Evolutionary conservation across 2,329 filamentous ascomycete species (phyloP).

Genomic region (Cladosporium sp.): DNA sequence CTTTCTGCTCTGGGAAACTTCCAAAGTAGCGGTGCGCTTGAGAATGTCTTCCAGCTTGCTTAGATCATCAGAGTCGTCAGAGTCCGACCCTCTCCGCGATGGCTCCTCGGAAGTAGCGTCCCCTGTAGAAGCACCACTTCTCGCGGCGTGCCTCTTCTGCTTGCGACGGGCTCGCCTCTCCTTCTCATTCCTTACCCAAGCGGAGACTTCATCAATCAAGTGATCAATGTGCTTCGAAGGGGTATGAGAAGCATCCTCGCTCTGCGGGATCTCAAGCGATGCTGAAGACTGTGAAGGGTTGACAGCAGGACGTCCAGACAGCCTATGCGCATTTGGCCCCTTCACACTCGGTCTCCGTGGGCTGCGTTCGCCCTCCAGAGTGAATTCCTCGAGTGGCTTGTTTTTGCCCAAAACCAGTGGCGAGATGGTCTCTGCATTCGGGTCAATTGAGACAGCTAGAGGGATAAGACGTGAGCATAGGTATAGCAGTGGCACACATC

Average conservation of each 20-base stretch:
- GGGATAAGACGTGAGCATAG: not conserved
- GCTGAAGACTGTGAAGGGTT: conserved; percentile 12
- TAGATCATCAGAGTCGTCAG: conserved; percentile 68
- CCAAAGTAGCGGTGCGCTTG: conserved; percentile 50
- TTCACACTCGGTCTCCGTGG: conserved; percentile 36
- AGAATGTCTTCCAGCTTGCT: conserved; percentile 78
- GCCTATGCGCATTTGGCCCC: conserved; percentile 34
- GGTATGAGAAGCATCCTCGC: not conserved
- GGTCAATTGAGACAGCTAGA: conserved; percentile 44
- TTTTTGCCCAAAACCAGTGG: conserved; percentile 43
- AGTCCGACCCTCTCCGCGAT: conserved; percentile 25
- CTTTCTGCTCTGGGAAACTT: conserved; percentile 20
- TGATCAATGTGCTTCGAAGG: conserved; percentile 22
- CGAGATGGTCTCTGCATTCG: conserved; percentile 42
- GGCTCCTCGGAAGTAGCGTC: not conserved
- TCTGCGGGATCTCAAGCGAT: conserved; percentile 5
- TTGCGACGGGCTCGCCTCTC: conserved; percentile 56
- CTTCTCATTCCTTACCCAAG: conserved; percentile 82
- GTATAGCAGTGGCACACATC: too few relatives aligned
- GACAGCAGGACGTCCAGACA: conserved; percentile 39
- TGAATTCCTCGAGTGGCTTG: conserved; percentile 42
- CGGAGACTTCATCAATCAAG: conserved; percentile 68
- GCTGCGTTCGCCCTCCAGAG: conserved; percentile 30
- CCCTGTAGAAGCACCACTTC: conserved; percentile 17
- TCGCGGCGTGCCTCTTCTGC: conserved; percentile 33